Percentiles rank a stretch among this genome's conserved stretches.
These are phyloP conservation scores for Lentinus brumalis DNA, from an alignment of 768 basidiomycete genomes.

Conservation along the genomic window DNA sequence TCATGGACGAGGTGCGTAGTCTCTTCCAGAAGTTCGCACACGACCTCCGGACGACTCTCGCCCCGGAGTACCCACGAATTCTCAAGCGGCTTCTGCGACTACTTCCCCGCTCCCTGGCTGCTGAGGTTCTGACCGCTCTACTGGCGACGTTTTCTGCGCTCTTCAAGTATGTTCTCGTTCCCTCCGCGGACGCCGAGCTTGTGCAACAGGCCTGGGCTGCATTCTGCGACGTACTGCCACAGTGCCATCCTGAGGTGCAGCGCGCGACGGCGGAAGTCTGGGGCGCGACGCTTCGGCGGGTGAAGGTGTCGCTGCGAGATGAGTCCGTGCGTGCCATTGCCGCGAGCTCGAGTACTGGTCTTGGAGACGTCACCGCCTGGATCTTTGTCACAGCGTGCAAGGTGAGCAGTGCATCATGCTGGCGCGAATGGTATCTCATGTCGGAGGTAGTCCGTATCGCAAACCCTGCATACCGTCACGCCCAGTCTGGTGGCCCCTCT, in stretches of 20 bases:
- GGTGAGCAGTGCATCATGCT: constrained; percentile 36
- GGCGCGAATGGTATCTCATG: not conserved
- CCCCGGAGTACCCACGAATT: constrained; percentile 59
- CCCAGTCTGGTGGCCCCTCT: constrained; percentile 61
- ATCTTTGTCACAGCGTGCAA: constrained; percentile 79
- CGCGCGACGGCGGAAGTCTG: constrained; percentile 85
- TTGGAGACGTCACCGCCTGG: constrained; percentile 74
- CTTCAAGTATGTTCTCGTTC: constrained; percentile 75
- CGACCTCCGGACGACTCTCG: constrained; percentile 78
- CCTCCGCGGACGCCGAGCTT: constrained; percentile 53
- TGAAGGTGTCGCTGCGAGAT: constrained; percentile 62
- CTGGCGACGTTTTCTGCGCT: constrained; percentile 68
- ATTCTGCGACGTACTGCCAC: constrained; percentile 52
- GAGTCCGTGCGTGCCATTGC: constrained; percentile 59
- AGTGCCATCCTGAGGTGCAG: constrained; percentile 71
- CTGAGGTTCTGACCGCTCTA: constrained; percentile 60
- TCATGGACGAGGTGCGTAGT: constrained; percentile 41
- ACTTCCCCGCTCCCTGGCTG: constrained; percentile 59
- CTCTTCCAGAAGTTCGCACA: constrained; percentile 77
- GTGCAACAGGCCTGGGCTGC: constrained; percentile 62
- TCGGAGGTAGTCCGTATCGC: constrained; percentile 66
- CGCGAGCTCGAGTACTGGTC: constrained; percentile 39
- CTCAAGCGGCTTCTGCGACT: constrained; percentile 57
- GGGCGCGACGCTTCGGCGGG: constrained; percentile 73
- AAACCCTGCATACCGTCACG: constrained; percentile 78